Conservation (phyloP, 2,329 filamentous ascomycete species). For the Helotiales sp. region DNA sequence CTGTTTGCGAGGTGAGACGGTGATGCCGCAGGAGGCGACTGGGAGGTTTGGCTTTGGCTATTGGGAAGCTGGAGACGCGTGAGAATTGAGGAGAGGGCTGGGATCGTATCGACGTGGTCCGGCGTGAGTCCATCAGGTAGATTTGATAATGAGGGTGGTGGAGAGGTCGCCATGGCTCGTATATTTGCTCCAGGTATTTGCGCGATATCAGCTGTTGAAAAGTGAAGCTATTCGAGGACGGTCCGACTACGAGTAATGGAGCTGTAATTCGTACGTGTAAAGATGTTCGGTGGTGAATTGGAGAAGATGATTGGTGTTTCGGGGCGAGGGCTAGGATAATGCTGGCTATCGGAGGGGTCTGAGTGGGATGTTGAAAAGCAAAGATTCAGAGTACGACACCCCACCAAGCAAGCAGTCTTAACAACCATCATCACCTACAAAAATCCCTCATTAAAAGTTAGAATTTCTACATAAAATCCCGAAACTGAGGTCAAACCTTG, state of each 20-base stretch:
- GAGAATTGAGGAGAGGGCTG: constrained; percentile 77
- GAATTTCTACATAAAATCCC: neutral
- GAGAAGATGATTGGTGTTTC: constrained; percentile 6
- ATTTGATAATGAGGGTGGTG: constrained; percentile 35
- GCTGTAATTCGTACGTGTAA: neutral
- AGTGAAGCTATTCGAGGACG: neutral
- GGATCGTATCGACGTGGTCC: constrained; percentile 82
- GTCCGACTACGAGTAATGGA: neutral
- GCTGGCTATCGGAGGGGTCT: too few species aligned
- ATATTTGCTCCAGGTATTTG: too few species aligned
- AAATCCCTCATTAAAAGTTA: constrained; percentile 16
- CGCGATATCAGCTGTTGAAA: neutral
- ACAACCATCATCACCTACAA: constrained; percentile 4
- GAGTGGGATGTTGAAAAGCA: constrained; percentile 10
- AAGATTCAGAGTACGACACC: constrained; percentile 20
- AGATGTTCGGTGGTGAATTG: neutral
- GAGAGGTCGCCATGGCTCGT: constrained; percentile 12
- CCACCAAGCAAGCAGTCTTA: constrained; percentile 19
- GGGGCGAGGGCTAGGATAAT: too few species aligned
- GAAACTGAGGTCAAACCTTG: constrained; percentile 1
- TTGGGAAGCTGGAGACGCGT: constrained; percentile 63
- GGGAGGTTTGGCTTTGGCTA: constrained; percentile 34
- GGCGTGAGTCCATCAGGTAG: constrained; percentile 68
- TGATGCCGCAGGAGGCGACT: constrained; percentile 31
- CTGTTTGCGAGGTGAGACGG: constrained; percentile 37